Evolutionary conservation across 345 rosid genomes (phyloP), one percentile per base, ranked within the genome.

Genomic region (Hypericum androsaemum): DNA sequence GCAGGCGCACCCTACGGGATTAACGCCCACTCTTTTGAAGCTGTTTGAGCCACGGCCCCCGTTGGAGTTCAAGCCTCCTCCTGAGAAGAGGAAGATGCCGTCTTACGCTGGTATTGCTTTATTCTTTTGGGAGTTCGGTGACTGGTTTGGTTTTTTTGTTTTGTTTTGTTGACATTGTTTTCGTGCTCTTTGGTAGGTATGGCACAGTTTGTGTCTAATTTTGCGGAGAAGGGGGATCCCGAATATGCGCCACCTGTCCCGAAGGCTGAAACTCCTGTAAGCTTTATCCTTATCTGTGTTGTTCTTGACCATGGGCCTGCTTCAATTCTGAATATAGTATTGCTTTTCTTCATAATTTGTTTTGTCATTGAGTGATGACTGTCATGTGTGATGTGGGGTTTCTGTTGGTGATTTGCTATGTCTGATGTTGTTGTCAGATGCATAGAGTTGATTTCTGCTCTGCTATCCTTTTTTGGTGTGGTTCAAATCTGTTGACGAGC

Each of bases 21-120:
- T 92, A 64, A 92, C 98, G 36, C 58, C 79, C 6, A 88, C 77
- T 46, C 88, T 88, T 37, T 61, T 92, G 84, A 92, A 92, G 72
- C 88, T 92, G 10, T 88, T 92, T 67, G 96, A 92, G 76, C 83
- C 98, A 58, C 81, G 94, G 43, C 81, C 81, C 45, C 98, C 98
- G 0, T 71, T 92, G 58, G 96, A 88, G 49, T 92, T 57, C 71
- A 82, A 70, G 65, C 89, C 94, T 0, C 95, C 95, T 14, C 96
- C 88, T 0, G 96, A 85, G 86, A 88, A 83, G 73, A 72, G 94
- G 67, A 92, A 85, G 83, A 83, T 86, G 65, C 94, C 84, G 0
- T 71, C 86, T 0, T 84, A 84, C 41, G 59, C 79, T 44, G 98
- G 98, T 83, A 6, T 0, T 16, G 28, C 63, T 12, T 10, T 39